Base-by-base conservation (phyloP, 2,329 filamentous ascomycete genomes). In the Metarhizium guizhouense region DNA sequence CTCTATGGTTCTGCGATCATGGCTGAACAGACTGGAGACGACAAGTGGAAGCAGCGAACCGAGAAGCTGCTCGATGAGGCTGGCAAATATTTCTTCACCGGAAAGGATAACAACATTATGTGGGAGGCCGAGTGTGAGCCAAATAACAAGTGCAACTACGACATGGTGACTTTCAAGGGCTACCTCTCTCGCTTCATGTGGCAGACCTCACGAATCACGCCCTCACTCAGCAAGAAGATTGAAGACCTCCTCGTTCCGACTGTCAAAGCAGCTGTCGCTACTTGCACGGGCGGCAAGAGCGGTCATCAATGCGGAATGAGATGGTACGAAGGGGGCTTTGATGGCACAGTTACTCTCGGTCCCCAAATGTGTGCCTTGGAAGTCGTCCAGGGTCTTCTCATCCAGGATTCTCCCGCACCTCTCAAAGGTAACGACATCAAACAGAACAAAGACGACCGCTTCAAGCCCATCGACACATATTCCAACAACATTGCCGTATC, bases 141-240 rank as follows among this genome's bases (percentile, higher is more conserved):
- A 4, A 69, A 73, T 57, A 70, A 71, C 53, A 74, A 65, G 0
- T 90, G 86, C 64, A 80, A 82, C 65, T 75, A 71, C 52, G 85
- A 88, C 68, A 83, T 85, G 76, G 79, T 77, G 62, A 82, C 81
- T 8, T 87, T 85, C 77, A 90, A 89, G 70, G 84, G 77, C 47
- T 86, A 84, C 65, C 74, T 87, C 34, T 74, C 83, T 30, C 81
- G 84, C 54, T 86, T 84, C 72, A 79, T 86, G 72, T 85, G 78
- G 70, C 75, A 78, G 49, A 76, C 82, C 3, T 74, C 80, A 38
- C 66, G 77, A 52, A 74, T 85, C 70, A 74, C 83, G 57, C 81
- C 84, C 10, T 76, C 76, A 20, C 77, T 84, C 20, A 69, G 70
- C 3, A 54, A 68, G 3, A 69, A 73, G 4, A 74, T 87, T 50